Evolutionary conservation across 257 asterid genomes (phyloP), one percentile per base, ranked within the genome.

Genomic region (Ocimum tenuiflorum): DNA sequence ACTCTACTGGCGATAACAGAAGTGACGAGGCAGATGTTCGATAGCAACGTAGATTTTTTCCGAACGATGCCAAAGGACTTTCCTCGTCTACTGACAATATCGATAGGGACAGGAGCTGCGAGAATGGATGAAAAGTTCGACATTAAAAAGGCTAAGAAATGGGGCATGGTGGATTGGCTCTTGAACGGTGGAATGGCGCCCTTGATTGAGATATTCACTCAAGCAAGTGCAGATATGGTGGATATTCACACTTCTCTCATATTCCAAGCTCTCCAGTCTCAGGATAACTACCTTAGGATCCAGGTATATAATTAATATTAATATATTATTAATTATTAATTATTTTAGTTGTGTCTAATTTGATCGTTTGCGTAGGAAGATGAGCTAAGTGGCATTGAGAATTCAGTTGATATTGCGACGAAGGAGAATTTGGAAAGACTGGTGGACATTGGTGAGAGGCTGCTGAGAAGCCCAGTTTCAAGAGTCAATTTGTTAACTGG

Each of bases 101-200:
- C 92, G 0, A 50, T 85, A 6, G 89, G 89, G 11, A 85, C 92
- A 0, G 89, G 89, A 1, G 69, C 75, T 0, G 82, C 84, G 3
- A 80, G 79, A 53, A 1, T 65, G 4, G 85, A 77, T 2, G 68
- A 75, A 11, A 82, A 72, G 39, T 83, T 75, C 51, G 57, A 73
- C 57, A 65, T 60, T 0, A 77, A 79, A 51, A 7, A 52, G 3
- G 85, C 82, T 12, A 18, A 81, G 0, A 79, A 66, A 64, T 85
- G 92, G 92, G 85, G 92, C 4, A 60, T 81, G 8, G 0, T 79
- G 6, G 71, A 78, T 38, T 85, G 92, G 92, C 60, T 85, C 2
- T 10, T 18, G 0, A 14, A 65, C 2, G 82, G 81, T 3, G 80
- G 82, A 7, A 75, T 83, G 10, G 24, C 75, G 10, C 92, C 87